A percentile compares a stretch with the other conserved stretches of the same genome.
These are phyloP conservation scores for Dimocarpus longan DNA, from an alignment of 345 rosid species.

Conservation along the genomic window DNA sequence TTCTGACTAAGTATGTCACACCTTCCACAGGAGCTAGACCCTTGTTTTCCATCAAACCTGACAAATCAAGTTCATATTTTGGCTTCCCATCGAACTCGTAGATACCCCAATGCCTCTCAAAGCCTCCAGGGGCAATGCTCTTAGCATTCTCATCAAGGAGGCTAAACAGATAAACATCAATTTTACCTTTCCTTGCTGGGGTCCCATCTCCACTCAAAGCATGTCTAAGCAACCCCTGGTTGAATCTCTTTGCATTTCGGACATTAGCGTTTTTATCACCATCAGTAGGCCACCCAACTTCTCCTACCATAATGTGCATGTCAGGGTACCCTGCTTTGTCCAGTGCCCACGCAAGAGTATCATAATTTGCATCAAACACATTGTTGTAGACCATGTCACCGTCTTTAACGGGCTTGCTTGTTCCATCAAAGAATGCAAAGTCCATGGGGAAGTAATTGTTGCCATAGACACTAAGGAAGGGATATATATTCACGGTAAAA, in stretches of 20 bases:
- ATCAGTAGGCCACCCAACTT: constrained; percentile 88
- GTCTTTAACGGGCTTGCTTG: constrained; percentile 53
- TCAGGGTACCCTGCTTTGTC: constrained; percentile 63
- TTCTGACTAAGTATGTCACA: constrained; percentile 50
- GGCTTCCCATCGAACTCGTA: constrained; percentile 66
- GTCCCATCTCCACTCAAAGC: constrained; percentile 64
- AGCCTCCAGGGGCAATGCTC: constrained; percentile 63
- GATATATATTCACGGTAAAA: constrained; percentile 78
- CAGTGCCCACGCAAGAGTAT: constrained; percentile 65
- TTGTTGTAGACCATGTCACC: constrained; percentile 56
- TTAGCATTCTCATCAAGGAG: constrained; percentile 69
- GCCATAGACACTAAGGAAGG: constrained; percentile 78
- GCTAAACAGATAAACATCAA: constrained; percentile 64
- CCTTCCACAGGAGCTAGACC: constrained; percentile 55
- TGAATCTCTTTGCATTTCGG: constrained; percentile 56
- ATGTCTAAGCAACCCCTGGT: constrained; percentile 60
- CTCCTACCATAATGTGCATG: constrained; percentile 68
- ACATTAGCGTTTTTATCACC: constrained; percentile 60
- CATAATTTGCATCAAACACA: constrained; percentile 77
- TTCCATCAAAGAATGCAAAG: constrained; percentile 73
- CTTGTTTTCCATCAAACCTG: constrained; percentile 40
- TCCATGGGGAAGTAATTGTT: constrained; percentile 64
- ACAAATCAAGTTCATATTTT: constrained; percentile 59
- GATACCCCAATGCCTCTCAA: constrained; percentile 81
- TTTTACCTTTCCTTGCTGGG: constrained; percentile 54